These are phyloP conservation scores for Boechera retrofracta DNA, from an alignment of 345 rosid genomes.

Conservation along the genomic window DNA sequence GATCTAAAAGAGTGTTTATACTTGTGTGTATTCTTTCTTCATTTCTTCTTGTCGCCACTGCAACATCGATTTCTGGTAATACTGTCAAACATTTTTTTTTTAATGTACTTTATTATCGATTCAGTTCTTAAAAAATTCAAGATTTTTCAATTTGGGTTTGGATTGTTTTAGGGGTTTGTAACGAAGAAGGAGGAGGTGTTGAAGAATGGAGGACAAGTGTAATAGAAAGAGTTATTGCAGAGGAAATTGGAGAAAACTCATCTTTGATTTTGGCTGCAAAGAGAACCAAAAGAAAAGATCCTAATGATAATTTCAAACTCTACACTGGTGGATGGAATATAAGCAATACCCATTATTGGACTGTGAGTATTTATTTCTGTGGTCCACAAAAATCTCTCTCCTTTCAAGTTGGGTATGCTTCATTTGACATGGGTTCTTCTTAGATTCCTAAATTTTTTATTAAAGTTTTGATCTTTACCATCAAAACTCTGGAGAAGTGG, in stretches of 20 bases:
- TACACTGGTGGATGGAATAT: slow-evolving; percentile 94
- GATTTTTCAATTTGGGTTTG: slow-evolving; percentile 18
- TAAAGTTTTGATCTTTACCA: slow-evolving; percentile 1
- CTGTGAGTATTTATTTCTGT: slow-evolving; percentile 64
- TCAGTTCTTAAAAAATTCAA: background rate
- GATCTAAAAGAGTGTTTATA: slow-evolving; percentile 46
- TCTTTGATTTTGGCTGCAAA: slow-evolving; percentile 75
- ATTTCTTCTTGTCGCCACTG: slow-evolving; percentile 43
- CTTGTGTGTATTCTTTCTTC: slow-evolving; percentile 38
- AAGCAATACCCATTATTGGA: slow-evolving; percentile 78
- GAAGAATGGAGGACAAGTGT: slow-evolving; percentile 48
- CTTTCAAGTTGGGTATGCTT: slow-evolving; percentile 12
- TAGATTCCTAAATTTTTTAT: background rate
- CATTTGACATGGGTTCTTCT: slow-evolving; percentile 5
- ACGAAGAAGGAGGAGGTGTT: slow-evolving; percentile 35
- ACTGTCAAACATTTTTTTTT: background rate
- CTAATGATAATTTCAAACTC: slow-evolving; percentile 54
- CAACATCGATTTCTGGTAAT: slow-evolving; percentile 45
- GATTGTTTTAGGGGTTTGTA: slow-evolving; percentile 30
- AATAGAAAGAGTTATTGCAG: slow-evolving; percentile 64
- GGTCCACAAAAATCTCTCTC: slow-evolving; percentile 20
- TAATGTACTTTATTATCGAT: background rate
- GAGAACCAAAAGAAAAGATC: slow-evolving; percentile 74
- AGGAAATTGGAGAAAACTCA: slow-evolving; percentile 47
- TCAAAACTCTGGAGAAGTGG: background rate